These are phyloP conservation scores for Thermochaetoides thermophila DNA, from an alignment of 495 filamentous ascomycete species.

Conservation along the genomic window DNA sequence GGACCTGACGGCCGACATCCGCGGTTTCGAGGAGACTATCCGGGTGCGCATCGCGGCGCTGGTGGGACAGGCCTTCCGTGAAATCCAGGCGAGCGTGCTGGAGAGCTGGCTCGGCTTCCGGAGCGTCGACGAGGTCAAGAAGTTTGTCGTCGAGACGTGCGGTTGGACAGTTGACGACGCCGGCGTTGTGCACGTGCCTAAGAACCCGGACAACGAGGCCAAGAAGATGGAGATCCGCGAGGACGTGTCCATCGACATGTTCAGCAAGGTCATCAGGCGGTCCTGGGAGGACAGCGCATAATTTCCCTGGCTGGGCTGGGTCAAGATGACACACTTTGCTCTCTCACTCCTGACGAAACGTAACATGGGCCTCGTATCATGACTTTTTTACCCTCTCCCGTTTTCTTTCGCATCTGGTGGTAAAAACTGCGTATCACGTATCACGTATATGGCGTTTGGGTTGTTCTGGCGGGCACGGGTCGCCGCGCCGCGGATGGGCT, in stretches of 20 bases:
- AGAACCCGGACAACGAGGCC: conserved; percentile 97
- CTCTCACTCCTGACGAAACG: conserved; percentile 4
- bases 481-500: conserved; percentile 10
- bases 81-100: conserved; percentile 58
- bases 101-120: conserved; percentile 78
- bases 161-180: conserved; percentile 62
- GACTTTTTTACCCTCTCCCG: too few species aligned
- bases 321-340: too few species aligned
- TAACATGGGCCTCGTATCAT: conserved; percentile 4
- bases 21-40: conserved; percentile 93
- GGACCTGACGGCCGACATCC: conserved; percentile 83
- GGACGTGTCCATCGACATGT: conserved; percentile 89
- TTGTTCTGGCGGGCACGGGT: conserved; percentile 12
- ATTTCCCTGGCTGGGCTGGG: background rate
- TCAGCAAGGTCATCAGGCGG: conserved; percentile 61
- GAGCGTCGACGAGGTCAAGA: conserved; percentile 55
- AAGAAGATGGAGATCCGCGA: conserved; percentile 92
- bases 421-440: conserved; percentile 21
- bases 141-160: conserved; percentile 71
- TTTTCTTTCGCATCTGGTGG: conserved; percentile 9
- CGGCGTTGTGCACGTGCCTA: conserved; percentile 49
- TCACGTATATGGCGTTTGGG: conserved; percentile 24
- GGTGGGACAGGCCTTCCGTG: conserved; percentile 74
- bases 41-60: conserved; percentile 81
- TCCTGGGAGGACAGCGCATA: conserved; percentile 83